A percentile compares a stretch with the other conserved stretches of the same genome.
phyloP scores from a whole-genome alignment of 2,329 filamentous ascomycete species.

The Ophiostoma fasciatum region DNA sequence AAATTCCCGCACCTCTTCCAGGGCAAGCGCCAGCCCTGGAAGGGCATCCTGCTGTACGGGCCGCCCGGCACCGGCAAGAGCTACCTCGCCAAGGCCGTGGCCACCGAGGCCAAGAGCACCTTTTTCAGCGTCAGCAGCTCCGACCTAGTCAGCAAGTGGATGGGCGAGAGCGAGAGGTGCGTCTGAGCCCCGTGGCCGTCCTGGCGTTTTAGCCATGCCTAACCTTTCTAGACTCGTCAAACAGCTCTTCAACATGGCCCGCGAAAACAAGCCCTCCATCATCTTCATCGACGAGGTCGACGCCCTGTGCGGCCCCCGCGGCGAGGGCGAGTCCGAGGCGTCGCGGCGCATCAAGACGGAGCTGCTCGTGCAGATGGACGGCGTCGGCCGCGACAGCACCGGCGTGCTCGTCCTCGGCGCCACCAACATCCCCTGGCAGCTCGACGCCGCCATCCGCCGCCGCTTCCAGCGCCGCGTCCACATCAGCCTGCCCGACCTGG shows the following conservation, averaged over 20 bases:
- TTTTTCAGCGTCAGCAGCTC: conserved; percentile 98
- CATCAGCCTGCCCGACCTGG: conserved; percentile 78
- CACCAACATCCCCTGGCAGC: conserved; percentile 97
- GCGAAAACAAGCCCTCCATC: conserved; percentile 95
- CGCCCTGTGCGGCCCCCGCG: conserved; percentile 81
- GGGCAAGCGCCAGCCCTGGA: conserved; percentile 95
- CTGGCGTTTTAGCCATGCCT: too few species aligned
- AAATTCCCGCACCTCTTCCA: conserved; percentile 96
- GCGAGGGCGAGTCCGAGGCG: conserved; percentile 93
- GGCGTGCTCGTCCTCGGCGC: conserved; percentile 90
- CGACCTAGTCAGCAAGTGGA: conserved; percentile 97
- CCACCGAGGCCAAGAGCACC: conserved; percentile 95
- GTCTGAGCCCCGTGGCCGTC: too few species aligned
- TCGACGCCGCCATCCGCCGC: conserved; percentile 87
- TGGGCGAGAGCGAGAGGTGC: conserved; percentile 96
- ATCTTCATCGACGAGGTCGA: conserved; percentile 46
- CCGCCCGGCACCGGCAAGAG: conserved; percentile 96
- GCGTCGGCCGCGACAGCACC: conserved; percentile 87
- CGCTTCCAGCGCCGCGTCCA: conserved; percentile 94
- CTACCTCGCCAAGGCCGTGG: conserved; percentile 93
- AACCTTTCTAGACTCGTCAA: too few species aligned
- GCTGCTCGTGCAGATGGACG: conserved; percentile 97
- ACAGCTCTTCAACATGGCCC: conserved; percentile 91
- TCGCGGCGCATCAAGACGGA: conserved; percentile 97
- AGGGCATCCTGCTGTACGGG: conserved; percentile 90